Conservation (phyloP, 2,329 filamentous ascomycete genomes). For the Eutypa lata region DNA sequence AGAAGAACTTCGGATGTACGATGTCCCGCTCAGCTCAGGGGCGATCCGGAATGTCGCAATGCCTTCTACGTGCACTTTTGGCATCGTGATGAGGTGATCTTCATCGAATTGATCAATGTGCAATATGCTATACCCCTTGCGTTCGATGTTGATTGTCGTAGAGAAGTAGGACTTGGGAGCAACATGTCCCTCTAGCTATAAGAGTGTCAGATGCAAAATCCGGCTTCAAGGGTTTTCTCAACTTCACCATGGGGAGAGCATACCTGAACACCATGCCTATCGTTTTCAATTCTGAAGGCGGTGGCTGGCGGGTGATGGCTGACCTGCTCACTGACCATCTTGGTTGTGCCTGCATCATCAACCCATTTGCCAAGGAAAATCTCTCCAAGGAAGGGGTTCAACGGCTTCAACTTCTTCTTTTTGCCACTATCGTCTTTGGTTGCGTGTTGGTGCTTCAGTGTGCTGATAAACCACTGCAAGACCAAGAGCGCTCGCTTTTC, state of each 20-base stretch:
- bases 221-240: background rate
- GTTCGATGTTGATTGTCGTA: conserved; percentile 90
- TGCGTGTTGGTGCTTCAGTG: conserved; percentile 81
- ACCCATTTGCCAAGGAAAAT: conserved; percentile 91
- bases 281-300: conserved; percentile 88
- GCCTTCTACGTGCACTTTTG: conserved; percentile 88
- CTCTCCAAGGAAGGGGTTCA: conserved; percentile 95
- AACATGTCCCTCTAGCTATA: conserved; percentile 78
- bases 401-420: conserved; percentile 87
- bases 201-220: background rate
- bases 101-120: conserved; percentile 50
- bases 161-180: conserved; percentile 95
- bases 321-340: conserved; percentile 91
- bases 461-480: conserved; percentile 94
- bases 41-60: conserved; percentile 84
- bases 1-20: conserved; percentile 80
- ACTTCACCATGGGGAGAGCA: background rate
- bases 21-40: conserved; percentile 82
- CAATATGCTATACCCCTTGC: conserved; percentile 84
- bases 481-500: conserved; percentile 81
- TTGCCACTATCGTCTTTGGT: conserved; percentile 74
- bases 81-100: conserved; percentile 81
- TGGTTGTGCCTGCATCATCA: conserved; percentile 76
- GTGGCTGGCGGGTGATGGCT: conserved; percentile 92
- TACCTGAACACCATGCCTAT: conserved; percentile 66